Base-by-base conservation (phyloP, 352 stramenopile species). In the Globisporangium mamillatum region DNA sequence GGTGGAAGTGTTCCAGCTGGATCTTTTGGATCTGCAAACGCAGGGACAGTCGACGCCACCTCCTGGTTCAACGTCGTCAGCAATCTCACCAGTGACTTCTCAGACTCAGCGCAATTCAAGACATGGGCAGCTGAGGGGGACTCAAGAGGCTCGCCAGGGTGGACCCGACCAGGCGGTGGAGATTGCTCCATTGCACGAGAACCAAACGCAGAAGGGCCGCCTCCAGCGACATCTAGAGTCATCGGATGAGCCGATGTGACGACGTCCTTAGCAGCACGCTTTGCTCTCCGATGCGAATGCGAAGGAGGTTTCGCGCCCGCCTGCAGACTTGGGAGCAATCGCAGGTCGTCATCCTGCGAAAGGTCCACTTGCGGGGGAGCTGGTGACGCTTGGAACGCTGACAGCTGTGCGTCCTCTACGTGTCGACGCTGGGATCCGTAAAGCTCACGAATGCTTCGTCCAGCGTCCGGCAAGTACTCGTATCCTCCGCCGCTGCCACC, bases 101-200 rank as follows among this genome's bases (percentile, higher is more conserved):
- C 81, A 50, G 84, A 92, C 60, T 90, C 81, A 4, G 70, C 73
- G 55, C 82, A 92, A 70, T 90, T 89, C 60, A 92, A 53, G 38
- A 90, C 79, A 50, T 82, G 79, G 0, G 74, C 70, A 1, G 82
- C 82, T 14, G 84, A 84, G 7, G 84, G 82, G 0, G 82, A 92
- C 10, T 84, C 61, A 8, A 68, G n/a, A 2, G 67, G 67, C 36
- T 62, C 50, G 18, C 62, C 36, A 4, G n/a, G 14, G 53, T 67
- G 50, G 14, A 36, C 3, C 16, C 48, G 54, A 54, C 62, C 62
- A 10, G 52, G 32, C 5, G 54, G 32, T 12, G 54, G 60, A 32
- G 60, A 66, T 8, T 34, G 60, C 20, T 36, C 32, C 56, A 29
- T 25, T 50, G 32, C 56, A 62, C 48, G 20, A 62, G 56, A 32